Base-by-base conservation (phyloP, 2,329 filamentous ascomycete genomes). In the Alternaria arbusti region DNA sequence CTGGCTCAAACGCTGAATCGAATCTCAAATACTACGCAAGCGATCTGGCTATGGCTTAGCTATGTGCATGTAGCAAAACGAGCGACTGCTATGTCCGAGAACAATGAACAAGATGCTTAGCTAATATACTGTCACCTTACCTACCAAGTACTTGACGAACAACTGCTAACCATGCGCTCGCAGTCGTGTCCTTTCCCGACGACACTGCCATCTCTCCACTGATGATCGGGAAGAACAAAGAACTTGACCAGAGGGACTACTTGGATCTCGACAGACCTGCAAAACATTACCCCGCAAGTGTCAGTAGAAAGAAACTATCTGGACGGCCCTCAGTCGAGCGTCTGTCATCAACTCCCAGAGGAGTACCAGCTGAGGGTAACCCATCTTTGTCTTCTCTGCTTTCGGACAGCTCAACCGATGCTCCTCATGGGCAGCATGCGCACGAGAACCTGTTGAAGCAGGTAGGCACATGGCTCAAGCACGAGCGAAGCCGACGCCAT, bases 381-480 rank as follows among this genome's bases (percentile, higher is more conserved):
- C 69, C 73, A 5, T 77, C 77, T 0, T 61, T 78, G 17, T 67
- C 71, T 20, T 79, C 77, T 6, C 56, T 76, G 4, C 61, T 76
- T 11, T 74, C 76, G 8, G 74, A 76, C 7, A 74, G 76, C 30
- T 75, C 76, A 6, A 64, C 70, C 45, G 69, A 72, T 43, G 63
- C 49, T 32, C 55, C 66, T 7, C 56, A 75, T 23, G 36, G 63
- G 11, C 66, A 71, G 40, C 78, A 78, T 68, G 50, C 67, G 30
- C 76, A 79, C 30, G 77, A 80, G 20, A 74, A 73, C 47, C 74
- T 96, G 8, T 81, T 96, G 26, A 85, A 89, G 20, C 92, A 96
- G 75, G 89, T 97, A 13, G 86, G 88, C 25, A 89, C 92, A 68
- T 98, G 95, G 95, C 82, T 97, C 43, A 89, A 94, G 70, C 87